Conservation (phyloP, 2,329 filamentous ascomycete species). For the Botryotinia calthae region DNA sequence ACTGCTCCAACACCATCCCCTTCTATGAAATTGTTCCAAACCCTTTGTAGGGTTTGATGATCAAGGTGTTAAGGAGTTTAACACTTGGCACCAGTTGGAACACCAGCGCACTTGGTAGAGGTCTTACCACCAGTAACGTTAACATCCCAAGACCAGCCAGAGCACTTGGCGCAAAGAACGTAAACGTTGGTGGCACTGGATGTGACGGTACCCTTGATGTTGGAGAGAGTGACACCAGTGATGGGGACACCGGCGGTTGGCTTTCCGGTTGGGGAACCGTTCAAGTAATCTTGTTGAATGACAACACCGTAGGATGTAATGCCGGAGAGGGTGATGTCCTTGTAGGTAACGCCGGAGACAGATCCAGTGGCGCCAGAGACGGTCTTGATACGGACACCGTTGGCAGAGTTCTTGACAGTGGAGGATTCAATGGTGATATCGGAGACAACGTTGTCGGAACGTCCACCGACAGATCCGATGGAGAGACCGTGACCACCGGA, state of each 20-base stretch:
- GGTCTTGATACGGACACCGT: conserved; percentile 46
- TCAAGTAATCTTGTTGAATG: conserved; percentile 55
- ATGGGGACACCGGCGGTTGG: conserved; percentile 48
- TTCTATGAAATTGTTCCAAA: not conserved
- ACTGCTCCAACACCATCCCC: not conserved
- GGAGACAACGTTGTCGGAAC: conserved; percentile 52
- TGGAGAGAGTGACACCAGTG: conserved; percentile 47
- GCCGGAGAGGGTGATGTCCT: conserved; percentile 48
- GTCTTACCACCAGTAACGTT: conserved; percentile 51
- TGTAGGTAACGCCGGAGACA: conserved; percentile 52
- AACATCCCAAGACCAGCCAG: conserved; percentile 53
- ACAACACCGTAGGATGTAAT: conserved; percentile 49
- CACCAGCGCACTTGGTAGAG: conserved; percentile 43
- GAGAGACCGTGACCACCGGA: conserved; percentile 47
- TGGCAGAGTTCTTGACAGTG: conserved; percentile 50
- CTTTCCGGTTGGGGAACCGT: conserved; percentile 32
- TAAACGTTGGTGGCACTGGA: conserved; percentile 45
- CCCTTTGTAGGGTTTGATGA: not conserved
- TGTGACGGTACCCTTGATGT: conserved; percentile 45
- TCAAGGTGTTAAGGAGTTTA: conserved; percentile 19
- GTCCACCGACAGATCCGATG: conserved; percentile 58
- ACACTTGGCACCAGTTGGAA: conserved; percentile 34
- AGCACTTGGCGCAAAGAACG: conserved; percentile 54
- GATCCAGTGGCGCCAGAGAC: conserved; percentile 41
- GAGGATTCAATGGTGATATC: conserved; percentile 51